phyloP scores from a whole-genome alignment of 352 stramenopile species.

The Phytophthora nicotianae region DNA sequence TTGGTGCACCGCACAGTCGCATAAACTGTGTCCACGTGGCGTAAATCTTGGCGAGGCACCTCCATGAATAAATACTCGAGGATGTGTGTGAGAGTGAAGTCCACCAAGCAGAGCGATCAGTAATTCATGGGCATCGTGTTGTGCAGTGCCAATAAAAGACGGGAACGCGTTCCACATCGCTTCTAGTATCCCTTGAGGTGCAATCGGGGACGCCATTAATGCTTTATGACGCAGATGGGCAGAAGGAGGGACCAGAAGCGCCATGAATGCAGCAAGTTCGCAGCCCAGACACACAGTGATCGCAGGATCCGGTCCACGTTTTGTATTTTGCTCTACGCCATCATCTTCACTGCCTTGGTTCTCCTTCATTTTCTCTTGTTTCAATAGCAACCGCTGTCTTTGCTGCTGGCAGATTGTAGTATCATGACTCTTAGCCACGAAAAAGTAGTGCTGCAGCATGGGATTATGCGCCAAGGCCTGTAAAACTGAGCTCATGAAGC shows the following conservation, averaged over 20 bases:
- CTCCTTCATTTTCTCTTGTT: conserved; percentile 27
- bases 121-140: conserved; percentile 84
- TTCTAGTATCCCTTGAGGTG: conserved; percentile 66
- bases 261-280: conserved; percentile 59
- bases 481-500: conserved; percentile 85
- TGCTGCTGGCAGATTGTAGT: conserved; percentile 67
- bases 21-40: conserved; percentile 58
- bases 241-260: conserved; percentile 33
- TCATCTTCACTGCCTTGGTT: conserved; percentile 6
- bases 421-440: conserved; percentile 63
- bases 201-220: conserved; percentile 43
- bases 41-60: conserved; percentile 65
- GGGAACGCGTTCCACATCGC: conserved; percentile 60
- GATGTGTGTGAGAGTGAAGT: conserved; percentile 65
- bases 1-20: conserved; percentile 74
- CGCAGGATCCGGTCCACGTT: conserved; percentile 10
- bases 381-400: conserved; percentile 36
- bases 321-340: conserved; percentile 7
- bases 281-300: conserved; percentile 63
- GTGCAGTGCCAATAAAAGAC: conserved; percentile 59
- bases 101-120: conserved; percentile 67
- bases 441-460: conserved; percentile 76
- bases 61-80: conserved; percentile 44
- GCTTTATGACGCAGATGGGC: conserved; percentile 5
- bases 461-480: conserved; percentile 75